Base-by-base conservation (phyloP, 2,329 filamentous ascomycete genomes). In the Trichoderma sp. region DNA sequence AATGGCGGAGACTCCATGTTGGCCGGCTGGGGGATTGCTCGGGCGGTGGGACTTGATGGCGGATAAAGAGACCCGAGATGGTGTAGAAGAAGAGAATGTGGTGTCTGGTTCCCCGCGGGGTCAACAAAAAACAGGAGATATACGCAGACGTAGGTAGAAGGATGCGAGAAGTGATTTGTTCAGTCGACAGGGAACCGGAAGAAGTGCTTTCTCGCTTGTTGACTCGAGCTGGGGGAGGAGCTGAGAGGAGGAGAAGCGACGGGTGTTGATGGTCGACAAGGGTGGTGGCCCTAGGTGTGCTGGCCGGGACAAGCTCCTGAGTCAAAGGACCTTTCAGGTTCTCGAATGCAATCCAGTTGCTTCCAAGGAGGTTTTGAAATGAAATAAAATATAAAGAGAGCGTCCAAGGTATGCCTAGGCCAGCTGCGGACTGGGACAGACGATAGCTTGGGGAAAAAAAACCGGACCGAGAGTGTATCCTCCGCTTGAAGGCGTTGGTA, bases 61-160 rank as follows among this genome's bases (percentile, higher is more conserved):
- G 71, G 71, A 56, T 70, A 70, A 70, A 70, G 28, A 70, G 71
- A 62, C 71, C 71, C 71, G 60, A 72, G 61, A 30, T 72, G 71
- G 66, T 70, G 71, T 73, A 62, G 64, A 36, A 62, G 18, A 28
- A 73, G 39, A 56, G 47, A 58, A 62, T 62, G 70, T 70, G 66
- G 61, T 39, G 18, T 67, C 39, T 43, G 18, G 15, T 57, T 39
- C 72, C 72, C 72, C 62, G 69, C 57, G 69, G 72, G 72, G 63
- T 73, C 39, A 36, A 67, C 62, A 60, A 58, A 71, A 64, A 58
- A 71, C 30, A 51, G 39, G 28, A 51, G 51, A 58, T 60, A 12
- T n/a, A 47, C n/a, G 36, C 58, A 47, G 51, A 60, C 32, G 57
- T 64, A 60, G 28, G 57, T 11, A 32, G 57, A 32, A 26, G 72